Conservation (phyloP, 78 protist species). For the Dictyostelium capitatum region DNA sequence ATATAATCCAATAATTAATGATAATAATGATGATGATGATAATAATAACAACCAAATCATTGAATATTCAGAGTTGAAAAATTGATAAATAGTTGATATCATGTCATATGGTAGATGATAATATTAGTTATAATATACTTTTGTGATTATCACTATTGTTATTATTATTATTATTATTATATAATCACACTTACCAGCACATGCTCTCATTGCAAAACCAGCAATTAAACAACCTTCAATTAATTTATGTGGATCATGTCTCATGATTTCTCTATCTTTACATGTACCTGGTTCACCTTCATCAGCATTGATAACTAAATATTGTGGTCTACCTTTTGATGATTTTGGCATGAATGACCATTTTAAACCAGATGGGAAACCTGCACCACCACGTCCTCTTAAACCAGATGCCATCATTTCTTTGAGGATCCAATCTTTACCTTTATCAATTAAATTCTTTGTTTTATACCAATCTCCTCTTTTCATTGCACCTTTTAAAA, state of each 20-base stretch:
- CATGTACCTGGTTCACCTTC: slow-evolving; percentile 99
- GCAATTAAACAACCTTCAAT: slow-evolving; percentile 98
- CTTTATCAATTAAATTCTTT: slow-evolving; percentile 91
- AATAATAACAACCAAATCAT: too few species aligned
- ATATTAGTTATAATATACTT: not conserved
- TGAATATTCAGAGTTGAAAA: too few species aligned
- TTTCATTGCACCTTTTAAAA: slow-evolving; percentile 92
- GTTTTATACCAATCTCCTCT: slow-evolving; percentile 98
- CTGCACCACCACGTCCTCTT: slow-evolving; percentile 80
- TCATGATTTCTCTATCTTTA: slow-evolving; percentile 99
- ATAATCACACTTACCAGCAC: slow-evolving; percentile 76
- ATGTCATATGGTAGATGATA: too few species aligned
- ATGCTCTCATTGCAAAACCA: slow-evolving; percentile 98
- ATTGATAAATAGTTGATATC: too few species aligned
- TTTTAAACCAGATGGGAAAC: slow-evolving; percentile 99
- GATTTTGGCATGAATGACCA: slow-evolving; percentile 93
- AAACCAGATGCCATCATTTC: slow-evolving; percentile 96
- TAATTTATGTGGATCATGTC: slow-evolving; percentile 99
- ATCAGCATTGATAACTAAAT: slow-evolving; percentile 99
- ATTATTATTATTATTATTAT: not conserved
- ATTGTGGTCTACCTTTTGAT: slow-evolving; percentile 92
- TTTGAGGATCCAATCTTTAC: slow-evolving; percentile 92
- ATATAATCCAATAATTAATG: not conserved
- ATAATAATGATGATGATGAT: too few species aligned
- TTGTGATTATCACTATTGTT: not conserved